These are phyloP conservation scores for Lipomyces chichibuensis DNA, from an alignment of 805 yeast genomes.

Conservation along the genomic window DNA sequence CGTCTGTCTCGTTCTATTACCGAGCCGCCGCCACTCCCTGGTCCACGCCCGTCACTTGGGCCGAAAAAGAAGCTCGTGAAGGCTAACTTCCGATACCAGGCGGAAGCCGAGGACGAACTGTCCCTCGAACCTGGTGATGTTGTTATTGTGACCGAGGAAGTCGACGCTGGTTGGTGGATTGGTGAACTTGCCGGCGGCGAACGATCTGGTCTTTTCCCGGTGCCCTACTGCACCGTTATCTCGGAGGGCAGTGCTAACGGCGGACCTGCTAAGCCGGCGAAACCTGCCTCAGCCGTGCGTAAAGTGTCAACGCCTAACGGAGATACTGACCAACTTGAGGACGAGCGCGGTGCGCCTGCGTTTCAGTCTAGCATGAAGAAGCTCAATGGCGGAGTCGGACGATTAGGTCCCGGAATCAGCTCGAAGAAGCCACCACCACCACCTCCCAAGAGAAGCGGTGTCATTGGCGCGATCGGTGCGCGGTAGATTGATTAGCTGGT, in stretches of 20 bases:
- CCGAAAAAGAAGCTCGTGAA: conserved; percentile 32
- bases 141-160: conserved; percentile 33
- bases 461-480: conserved; percentile 29
- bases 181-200: conserved; percentile 32
- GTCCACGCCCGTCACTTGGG: conserved; percentile 27
- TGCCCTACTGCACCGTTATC: conserved; percentile 34
- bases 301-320: conserved; percentile 16
- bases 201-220: conserved; percentile 37
- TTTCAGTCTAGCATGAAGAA: conserved; percentile 35
- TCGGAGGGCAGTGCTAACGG: conserved; percentile 27
- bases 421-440: conserved; percentile 34
- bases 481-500: conserved; percentile 12
- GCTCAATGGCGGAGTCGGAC: conserved; percentile 13
- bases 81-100: conserved; percentile 33
- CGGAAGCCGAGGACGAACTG: conserved; percentile 37
- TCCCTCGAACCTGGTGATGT: conserved; percentile 35
- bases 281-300: conserved; percentile 16
- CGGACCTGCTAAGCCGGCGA: conserved; percentile 25
- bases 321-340: conserved; percentile 6
- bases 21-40: conserved; percentile 32
- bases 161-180: conserved; percentile 38
- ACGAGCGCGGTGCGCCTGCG: conserved; percentile 13
- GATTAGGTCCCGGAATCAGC: conserved; percentile 18
- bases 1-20: conserved; percentile 30
- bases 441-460: conserved; percentile 33